Base-by-base conservation (phyloP, 768 basidiomycete genomes). In the Peribolospora baueri region DNA sequence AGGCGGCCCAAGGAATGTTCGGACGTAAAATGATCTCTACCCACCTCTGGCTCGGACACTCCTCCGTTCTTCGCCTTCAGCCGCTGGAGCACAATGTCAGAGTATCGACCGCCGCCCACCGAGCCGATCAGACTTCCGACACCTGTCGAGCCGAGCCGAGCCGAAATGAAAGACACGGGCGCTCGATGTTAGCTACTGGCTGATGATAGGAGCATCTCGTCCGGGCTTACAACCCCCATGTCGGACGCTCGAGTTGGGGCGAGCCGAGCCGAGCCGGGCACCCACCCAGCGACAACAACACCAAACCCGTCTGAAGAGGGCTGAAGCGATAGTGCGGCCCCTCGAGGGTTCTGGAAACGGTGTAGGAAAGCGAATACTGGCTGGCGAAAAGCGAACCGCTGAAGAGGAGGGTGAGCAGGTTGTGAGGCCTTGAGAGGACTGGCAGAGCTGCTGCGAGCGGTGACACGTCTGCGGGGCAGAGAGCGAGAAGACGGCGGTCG, bases 231-330 rank as follows among this genome's bases (percentile, higher is more conserved):
- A 25, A 25, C 25, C 25, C 25, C 25, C 25, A 25, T 25, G 25
- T 25, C 25, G 25, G 25, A 25, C 25, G 25, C 25, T 25, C 25
- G 25, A 25, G 25, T 25, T 25, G 25, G 25, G 25, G 25, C 25
- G 25, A 25, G 25, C 25, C 25, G 25, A 25, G 25, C 25, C 25
- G 50, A 7, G 52, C 47, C 72, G 43, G 55, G 78, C 82, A 81
- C 11, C 74, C 58, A 50, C 86, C 86, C 60, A 78, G 82, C 0
- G 80, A 67, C 7, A 93, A 73, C 5, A 87, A 74, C 7, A 85
- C 76, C 38, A 87, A 65, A 3, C 87, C 87, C 50, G 82, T 76
- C 47, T 76, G 70, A 4, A 88, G 69, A 0, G 86, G 70, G 49
- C 75, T 70, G 65, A 80, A 86, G 39, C 72, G 63, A 61, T 90